Evolutionary conservation across 176 grass and related monocot genomes (phyloP).

Genomic region (Coix lacrymajobi): DNA sequence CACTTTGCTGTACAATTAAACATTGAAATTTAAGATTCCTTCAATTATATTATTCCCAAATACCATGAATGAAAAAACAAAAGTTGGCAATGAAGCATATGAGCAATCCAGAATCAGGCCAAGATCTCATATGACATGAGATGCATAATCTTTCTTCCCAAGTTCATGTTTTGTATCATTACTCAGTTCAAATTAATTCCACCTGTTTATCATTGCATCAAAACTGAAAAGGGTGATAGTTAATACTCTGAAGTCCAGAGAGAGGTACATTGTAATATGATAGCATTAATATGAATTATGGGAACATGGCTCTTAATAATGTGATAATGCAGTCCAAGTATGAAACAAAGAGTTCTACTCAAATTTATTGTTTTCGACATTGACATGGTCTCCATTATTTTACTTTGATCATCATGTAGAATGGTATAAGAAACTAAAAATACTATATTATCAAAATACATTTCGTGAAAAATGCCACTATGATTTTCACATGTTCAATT

Average conservation of each 20-base stretch:
- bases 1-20: background rate
- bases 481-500: background rate
- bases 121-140: conserved; percentile 61
- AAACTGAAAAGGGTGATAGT: conserved; percentile 28
- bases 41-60: background rate
- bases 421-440: background rate
- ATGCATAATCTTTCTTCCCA: conserved; percentile 59
- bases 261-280: conserved; percentile 11
- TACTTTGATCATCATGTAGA: background rate
- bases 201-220: conserved; percentile 46
- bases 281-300: conserved; percentile 2
- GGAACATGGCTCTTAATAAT: background rate
- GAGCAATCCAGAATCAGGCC: conserved; percentile 38
- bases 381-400: conserved; percentile 2
- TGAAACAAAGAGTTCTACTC: background rate
- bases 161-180: conserved; percentile 48
- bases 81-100: conserved; percentile 22
- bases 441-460: background rate
- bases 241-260: conserved; percentile 32
- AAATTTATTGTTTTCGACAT: background rate
- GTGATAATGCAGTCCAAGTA: background rate
- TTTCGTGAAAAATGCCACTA: background rate
- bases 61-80: background rate
- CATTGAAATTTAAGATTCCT: background rate
- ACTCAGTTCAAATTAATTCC: conserved; percentile 46